Evolutionary conservation across 164 flowering plant genomes (phyloP).

Genomic region (Saururus chinensis): DNA sequence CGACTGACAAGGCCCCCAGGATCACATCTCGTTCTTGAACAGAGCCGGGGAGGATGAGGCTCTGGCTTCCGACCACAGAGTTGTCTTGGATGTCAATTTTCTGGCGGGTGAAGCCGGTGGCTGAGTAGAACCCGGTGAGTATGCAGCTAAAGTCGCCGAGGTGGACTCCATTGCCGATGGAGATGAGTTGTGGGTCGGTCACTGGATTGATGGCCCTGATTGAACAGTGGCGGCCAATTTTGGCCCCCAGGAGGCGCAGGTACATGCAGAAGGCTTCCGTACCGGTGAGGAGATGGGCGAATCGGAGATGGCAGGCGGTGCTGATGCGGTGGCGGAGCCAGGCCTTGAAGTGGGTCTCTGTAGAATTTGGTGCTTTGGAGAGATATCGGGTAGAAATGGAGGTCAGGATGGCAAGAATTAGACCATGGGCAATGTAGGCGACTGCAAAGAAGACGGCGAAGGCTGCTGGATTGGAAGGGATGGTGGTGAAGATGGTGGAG

Average conservation of each 20-base stretch:
- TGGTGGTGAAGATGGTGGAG: constrained; percentile 20
- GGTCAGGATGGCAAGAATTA: constrained; percentile 42
- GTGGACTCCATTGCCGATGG: constrained; percentile 53
- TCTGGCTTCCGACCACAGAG: constrained; percentile 61
- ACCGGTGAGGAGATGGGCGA: constrained; percentile 59
- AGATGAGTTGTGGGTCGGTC: constrained; percentile 37
- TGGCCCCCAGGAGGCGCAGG: constrained; percentile 51
- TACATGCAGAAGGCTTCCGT: constrained; percentile 75
- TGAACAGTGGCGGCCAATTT: constrained; percentile 56
- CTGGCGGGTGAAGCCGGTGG: constrained; percentile 19
- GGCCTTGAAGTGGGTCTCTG: constrained; percentile 21
- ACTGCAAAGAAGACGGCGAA: constrained; percentile 33
- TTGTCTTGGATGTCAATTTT: constrained; percentile 45
- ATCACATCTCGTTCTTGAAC: constrained; percentile 42
- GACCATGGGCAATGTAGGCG: constrained; percentile 47
- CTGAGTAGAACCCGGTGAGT: constrained; percentile 44
- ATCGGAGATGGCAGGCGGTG: constrained; percentile 49
- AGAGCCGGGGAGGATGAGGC: constrained; percentile 58
- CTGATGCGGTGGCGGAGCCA: constrained; percentile 47
- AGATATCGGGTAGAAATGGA: constrained; percentile 19
- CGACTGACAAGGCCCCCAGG: constrained; percentile 73
- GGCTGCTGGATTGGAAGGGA: constrained; percentile 21
- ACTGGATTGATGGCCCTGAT: constrained; percentile 69
- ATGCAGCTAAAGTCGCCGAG: constrained; percentile 69
- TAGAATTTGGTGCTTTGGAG: constrained; percentile 15